A percentile compares a stretch with the other conserved stretches of the same genome.
These are phyloP conservation scores for Sugiyamaella xylanicola DNA, from an alignment of 1,139 yeast species.

Conservation along the genomic window DNA sequence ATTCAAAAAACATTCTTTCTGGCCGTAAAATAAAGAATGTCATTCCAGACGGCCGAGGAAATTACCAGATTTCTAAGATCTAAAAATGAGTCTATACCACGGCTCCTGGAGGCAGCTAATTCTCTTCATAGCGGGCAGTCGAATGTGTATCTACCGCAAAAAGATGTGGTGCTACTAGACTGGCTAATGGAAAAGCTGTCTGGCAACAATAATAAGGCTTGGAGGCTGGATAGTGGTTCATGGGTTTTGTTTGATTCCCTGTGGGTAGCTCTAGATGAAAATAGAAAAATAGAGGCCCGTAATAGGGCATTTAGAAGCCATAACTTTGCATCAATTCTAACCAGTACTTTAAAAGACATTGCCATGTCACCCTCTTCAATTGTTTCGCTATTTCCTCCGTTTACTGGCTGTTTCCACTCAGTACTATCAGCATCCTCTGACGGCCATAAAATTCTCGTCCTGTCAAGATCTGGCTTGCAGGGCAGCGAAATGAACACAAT, in stretches of 20 bases:
- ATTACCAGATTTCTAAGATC: conserved; percentile 67
- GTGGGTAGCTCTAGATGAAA: conserved; percentile 25
- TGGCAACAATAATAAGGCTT: conserved; percentile 16
- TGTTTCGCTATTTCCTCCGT: conserved; percentile 8
- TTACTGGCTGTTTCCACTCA: neutral
- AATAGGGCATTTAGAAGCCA: conserved; percentile 26
- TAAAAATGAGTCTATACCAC: conserved; percentile 46
- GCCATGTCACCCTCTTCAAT: neutral
- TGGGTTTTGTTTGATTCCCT: conserved; percentile 24
- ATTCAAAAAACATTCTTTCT: neutral
- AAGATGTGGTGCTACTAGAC: conserved; percentile 61
- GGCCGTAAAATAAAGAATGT: neutral
- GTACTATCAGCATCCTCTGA: neutral
- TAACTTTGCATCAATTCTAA: conserved; percentile 26
- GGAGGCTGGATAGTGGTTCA: conserved; percentile 24
- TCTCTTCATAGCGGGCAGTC: conserved; percentile 47
- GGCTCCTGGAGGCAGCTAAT: conserved; percentile 50
- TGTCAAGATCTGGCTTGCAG: neutral
- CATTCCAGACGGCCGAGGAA: conserved; percentile 50
- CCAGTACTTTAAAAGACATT: conserved; percentile 23
- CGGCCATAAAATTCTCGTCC: conserved; percentile 8
- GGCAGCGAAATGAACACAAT: conserved; percentile 6
- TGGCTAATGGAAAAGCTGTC: conserved; percentile 64
- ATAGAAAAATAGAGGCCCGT: conserved; percentile 22
- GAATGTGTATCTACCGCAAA: conserved; percentile 61